Base-by-base conservation (phyloP, 139 green algal genomes). In the Pleodorina starrii region DNA sequence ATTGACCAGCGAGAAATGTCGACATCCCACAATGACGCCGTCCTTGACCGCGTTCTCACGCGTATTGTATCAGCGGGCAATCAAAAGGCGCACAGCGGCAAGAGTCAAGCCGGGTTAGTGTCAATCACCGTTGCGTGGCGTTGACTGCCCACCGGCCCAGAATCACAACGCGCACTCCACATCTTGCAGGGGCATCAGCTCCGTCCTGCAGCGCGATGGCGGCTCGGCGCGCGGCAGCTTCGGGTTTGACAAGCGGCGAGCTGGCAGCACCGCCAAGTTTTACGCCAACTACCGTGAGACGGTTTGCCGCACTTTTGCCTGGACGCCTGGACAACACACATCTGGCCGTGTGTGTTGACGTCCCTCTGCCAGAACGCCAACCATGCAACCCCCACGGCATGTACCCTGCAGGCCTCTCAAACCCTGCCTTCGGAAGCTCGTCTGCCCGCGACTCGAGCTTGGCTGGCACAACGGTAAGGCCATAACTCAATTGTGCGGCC, bases 1-100 rank as follows among this genome's bases (percentile, higher is more conserved):
- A 42, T 80, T 80, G 72, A 80, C 72, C 72, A 77, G 36, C 23
- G n/a, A 40, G 57, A 19, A 82, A 82, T 82, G 74, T 82, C 74
- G 44, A 17, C 46, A 44, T 60, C 74, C 0, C 25, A 82, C 44
- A 82, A 63, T 63, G 74, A 82, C 21, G 74, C 74, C 27, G 78
- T 85, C 27, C 78, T 85, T 74, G 78, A 85, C 27, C 78, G 78
- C 16, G 78, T 85, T 3, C 40, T 85, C 2, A 74, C 51, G 17
- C 76, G 76, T 5, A 84, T 84, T 29, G 76, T 71, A 38, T 69
- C 76, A 50, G 48, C 76, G 36, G 44, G 74, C 29, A 66, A 42
- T 43, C 40, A 35, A 36, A 80, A 54, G 72, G 5, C 75, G 48
- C 69, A 50, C 9, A 19, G 35, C 7, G 76, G 76, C 35, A 32